Evolutionary conservation across 2,329 filamentous ascomycete genomes (phyloP).

Genomic region (Epichloe scottii): DNA sequence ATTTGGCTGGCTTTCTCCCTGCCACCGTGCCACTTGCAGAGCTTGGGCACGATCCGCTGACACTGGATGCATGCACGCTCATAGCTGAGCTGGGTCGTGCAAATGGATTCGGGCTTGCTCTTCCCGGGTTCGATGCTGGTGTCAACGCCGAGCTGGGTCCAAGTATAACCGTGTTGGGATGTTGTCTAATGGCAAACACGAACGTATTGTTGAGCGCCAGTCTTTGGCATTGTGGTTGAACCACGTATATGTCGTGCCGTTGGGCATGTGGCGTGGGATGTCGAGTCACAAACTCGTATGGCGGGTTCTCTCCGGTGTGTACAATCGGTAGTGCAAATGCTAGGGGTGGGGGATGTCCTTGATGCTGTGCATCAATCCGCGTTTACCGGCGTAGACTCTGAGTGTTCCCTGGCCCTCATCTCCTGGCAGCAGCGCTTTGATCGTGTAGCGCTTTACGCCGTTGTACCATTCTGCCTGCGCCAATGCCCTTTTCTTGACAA

Average conservation of each 20-base stretch:
- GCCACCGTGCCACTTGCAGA: slow-evolving; percentile 39
- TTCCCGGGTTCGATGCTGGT: slow-evolving; percentile 34
- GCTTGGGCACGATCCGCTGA: slow-evolving; percentile 44
- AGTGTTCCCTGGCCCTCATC: slow-evolving; percentile 82
- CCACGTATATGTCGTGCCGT: slow-evolving; percentile 90
- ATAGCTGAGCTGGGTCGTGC: slow-evolving; percentile 48
- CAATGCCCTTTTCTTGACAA: slow-evolving; percentile 72
- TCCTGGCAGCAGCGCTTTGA: slow-evolving; percentile 83
- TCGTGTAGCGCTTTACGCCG: slow-evolving; percentile 78
- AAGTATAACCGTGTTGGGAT: slow-evolving; percentile 48
- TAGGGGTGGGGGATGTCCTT: slow-evolving; percentile 90
- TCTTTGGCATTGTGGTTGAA: slow-evolving; percentile 83
- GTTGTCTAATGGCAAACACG: slow-evolving; percentile 89
- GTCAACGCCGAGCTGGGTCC: slow-evolving; percentile 25
- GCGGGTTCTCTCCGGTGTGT: slow-evolving; percentile 83
- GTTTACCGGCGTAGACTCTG: slow-evolving; percentile 87
- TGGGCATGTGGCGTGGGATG: slow-evolving; percentile 98
- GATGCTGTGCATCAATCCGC: slow-evolving; percentile 93
- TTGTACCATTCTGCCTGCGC: slow-evolving; percentile 85
- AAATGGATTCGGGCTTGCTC: slow-evolving; percentile 47
- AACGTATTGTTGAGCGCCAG: slow-evolving; percentile 94
- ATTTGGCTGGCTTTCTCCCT: slow-evolving; percentile 77
- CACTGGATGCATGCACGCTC: slow-evolving; percentile 50
- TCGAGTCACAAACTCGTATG: slow-evolving; percentile 83
- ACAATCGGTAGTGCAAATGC: slow-evolving; percentile 82